These are phyloP conservation scores for Penicillium sp. DNA, from an alignment of 2,329 filamentous ascomycete genomes.

Conservation along the genomic window DNA sequence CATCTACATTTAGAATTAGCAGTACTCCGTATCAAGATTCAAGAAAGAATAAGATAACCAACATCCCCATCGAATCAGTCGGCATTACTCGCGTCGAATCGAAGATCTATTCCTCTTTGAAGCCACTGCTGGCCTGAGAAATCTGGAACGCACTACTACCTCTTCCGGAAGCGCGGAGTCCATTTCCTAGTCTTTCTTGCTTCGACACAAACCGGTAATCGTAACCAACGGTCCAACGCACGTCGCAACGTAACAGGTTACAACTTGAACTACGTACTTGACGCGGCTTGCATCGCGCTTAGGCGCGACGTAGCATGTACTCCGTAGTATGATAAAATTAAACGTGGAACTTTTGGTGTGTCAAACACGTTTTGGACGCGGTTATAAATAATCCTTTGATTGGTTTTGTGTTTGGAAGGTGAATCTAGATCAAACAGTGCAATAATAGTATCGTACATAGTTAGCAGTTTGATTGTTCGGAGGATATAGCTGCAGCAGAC, in stretches of 20 bases:
- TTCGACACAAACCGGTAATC: too few species aligned
- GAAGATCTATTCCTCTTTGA: background rate
- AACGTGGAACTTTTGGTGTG: background rate
- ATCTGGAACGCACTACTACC: too few species aligned
- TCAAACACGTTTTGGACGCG: background rate
- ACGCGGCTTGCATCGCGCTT: conserved; percentile 2
- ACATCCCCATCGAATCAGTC: background rate
- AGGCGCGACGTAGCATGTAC: conserved; percentile 1
- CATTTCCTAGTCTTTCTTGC: too few species aligned
- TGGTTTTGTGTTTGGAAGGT: background rate
- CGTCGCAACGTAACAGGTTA: too few species aligned
- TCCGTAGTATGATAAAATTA: background rate
- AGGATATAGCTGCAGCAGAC: background rate
- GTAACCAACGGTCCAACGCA: too few species aligned
- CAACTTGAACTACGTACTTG: background rate
- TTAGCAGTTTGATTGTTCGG: background rate
- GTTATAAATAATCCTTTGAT: background rate
- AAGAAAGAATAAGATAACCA: too few species aligned
- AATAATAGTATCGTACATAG: too few species aligned
- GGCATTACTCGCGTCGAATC: background rate
- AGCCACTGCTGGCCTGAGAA: background rate
- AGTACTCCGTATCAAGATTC: too few species aligned
- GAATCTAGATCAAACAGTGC: too few species aligned
- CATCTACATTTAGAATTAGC: too few species aligned
- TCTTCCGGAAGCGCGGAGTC: too few species aligned